phyloP scores from a whole-genome alignment of 228 moss, liverwort and hornwort species.

The Sphagnum magellanicum region DNA sequence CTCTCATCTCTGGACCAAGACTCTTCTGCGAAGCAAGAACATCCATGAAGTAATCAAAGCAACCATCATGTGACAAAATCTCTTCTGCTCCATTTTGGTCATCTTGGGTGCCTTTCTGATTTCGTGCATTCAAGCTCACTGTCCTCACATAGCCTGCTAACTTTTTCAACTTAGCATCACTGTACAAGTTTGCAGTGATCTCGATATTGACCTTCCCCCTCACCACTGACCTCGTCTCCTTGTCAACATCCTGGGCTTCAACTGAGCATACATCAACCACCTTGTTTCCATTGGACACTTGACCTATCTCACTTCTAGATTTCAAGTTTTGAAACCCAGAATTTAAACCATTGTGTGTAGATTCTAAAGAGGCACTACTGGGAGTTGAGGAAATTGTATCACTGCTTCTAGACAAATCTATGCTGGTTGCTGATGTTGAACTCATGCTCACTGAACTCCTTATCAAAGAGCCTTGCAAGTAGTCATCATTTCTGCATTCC shows the following conservation, averaged over 20 bases:
- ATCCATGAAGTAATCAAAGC: constrained; percentile 53
- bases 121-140: constrained; percentile 23
- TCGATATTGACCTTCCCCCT: constrained; percentile 2
- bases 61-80: constrained; percentile 30
- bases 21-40: constrained; percentile 44
- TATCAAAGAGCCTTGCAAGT: constrained; percentile 18
- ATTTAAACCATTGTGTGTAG: constrained; percentile 24
- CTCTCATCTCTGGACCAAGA: constrained; percentile 18
- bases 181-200: constrained; percentile 14
- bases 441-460: constrained; percentile 25
- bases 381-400: constrained; percentile 45
- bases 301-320: constrained; percentile 1
- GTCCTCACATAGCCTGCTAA: constrained; percentile 30
- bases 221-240: constrained; percentile 6
- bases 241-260: constrained; percentile 14
- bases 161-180: constrained; percentile 23
- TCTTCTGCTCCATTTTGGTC: constrained; percentile 16
- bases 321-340: constrained; percentile 19
- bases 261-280: constrained; percentile 33
- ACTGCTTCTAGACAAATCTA: constrained; percentile 38
- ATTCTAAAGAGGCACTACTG: constrained; percentile 40
- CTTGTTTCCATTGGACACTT: constrained; percentile 1
- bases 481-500: constrained; percentile 23
- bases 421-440: constrained; percentile 43
- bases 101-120: constrained; percentile 12